Evolutionary conservation across 177 flowering plant species (phyloP), one percentile per base, ranked within the genome.

Genomic region (Vitis hybrid): DNA sequence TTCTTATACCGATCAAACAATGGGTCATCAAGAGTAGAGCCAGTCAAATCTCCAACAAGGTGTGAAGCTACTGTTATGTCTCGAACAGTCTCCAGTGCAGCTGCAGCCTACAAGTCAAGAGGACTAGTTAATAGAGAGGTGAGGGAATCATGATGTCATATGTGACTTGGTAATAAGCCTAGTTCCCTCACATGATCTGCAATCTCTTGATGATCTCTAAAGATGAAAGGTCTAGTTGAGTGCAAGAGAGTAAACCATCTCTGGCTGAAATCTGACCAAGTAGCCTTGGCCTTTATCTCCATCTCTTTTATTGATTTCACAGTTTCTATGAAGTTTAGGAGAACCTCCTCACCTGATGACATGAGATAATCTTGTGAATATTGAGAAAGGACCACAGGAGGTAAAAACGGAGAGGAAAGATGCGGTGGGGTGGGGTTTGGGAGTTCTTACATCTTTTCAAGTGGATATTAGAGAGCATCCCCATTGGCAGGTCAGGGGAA

Each of bases 181-280:
- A 31, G 20, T 73, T 51, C 9, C 20, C 84, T 82, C 76, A 92
- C 98, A 75, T 89, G 81, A 15, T 94, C 97, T 6, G 93, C 94
- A 47, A 92, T 68, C 44, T 94, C 94, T 6, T 74, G 71, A 61
- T 71, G 73, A 65, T 86, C 87, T 51, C 75, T 73, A 22, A 92
- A 82, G 73, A 83, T 78, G 50, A 85, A 85, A 49, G 95, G 95
- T 71, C 97, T 79, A 0, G 88, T 87, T 0, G 92, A 82, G 1
- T 75, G 97, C 86, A 91, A 54, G 0, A 92, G 83, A 11, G 89
- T 89, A 70, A 94, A 91, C 90, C 95, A 89, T 70, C 82, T 85
- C 50, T 82, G 79, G 75, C 94, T 90, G 69, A 83, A 91, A 68
- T 92, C 95, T 5, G 88, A 68, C 94, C 94, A 88, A 12, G 83